These are phyloP conservation scores for Udeniomyces megalosporus DNA, from an alignment of 768 basidiomycete species.

Conservation along the genomic window DNA sequence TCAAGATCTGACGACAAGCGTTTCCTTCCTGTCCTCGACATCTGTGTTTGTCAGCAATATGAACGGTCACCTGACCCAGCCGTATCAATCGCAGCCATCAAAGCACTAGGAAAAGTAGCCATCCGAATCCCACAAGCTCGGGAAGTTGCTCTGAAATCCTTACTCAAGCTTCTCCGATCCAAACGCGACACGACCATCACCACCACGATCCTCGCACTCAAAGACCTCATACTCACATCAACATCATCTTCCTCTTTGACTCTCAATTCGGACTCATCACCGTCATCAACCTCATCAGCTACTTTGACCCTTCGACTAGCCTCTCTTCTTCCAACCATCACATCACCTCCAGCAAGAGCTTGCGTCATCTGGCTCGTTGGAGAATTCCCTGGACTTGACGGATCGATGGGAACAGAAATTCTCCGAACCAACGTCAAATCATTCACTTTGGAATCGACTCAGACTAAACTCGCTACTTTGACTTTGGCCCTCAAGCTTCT, in stretches of 20 bases:
- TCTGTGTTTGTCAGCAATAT: conserved; percentile 43
- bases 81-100: conserved; percentile 55
- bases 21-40: too few species aligned
- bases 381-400: conserved; percentile 46
- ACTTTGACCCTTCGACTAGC: conserved; percentile 67
- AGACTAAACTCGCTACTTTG: neutral
- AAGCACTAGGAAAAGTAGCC: conserved; percentile 63
- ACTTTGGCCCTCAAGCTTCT: neutral
- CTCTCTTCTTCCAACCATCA: conserved; percentile 59
- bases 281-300: conserved; percentile 28
- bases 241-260: neutral
- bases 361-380: conserved; percentile 88
- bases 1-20: too few species aligned
- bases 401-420: conserved; percentile 45
- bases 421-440: conserved; percentile 60
- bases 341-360: conserved; percentile 60
- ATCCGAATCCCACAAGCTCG: conserved; percentile 49
- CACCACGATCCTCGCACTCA: conserved; percentile 68
- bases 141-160: conserved; percentile 52
- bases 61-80: conserved; percentile 58
- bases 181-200: conserved; percentile 57
- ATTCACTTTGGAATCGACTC: conserved; percentile 32
- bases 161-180: conserved; percentile 67
- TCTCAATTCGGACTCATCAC: neutral
- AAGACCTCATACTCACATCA: conserved; percentile 55